These are phyloP conservation scores for Apiosordaria backusii DNA, from an alignment of 495 filamentous ascomycete genomes.

Conservation along the genomic window DNA sequence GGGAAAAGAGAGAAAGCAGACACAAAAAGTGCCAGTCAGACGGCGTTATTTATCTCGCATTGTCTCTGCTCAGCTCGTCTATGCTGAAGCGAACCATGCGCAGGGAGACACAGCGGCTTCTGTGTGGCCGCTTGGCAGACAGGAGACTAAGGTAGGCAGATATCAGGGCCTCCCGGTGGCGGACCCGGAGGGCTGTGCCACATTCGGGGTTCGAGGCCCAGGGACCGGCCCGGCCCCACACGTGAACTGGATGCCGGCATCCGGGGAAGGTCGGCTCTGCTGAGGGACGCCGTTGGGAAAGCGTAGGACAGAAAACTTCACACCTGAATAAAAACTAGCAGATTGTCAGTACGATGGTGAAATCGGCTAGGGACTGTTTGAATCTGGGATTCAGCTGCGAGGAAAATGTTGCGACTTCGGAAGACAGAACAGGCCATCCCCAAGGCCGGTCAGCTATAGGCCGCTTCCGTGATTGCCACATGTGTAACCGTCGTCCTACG, in stretches of 20 bases:
- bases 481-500: neutral
- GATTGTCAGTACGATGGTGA: too few relatives aligned
- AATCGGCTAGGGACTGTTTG: too few relatives aligned
- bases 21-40: neutral
- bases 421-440: neutral
- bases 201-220: neutral
- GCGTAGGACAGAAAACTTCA: too few relatives aligned
- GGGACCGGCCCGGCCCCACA: constrained; percentile 1
- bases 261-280: neutral
- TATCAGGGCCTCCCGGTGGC: neutral
- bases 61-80: neutral
- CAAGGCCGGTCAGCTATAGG: neutral
- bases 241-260: neutral
- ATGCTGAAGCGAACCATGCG: too few relatives aligned
- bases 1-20: constrained; percentile 1
- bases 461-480: neutral
- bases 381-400: neutral
- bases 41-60: constrained; percentile 1
- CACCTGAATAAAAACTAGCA: too few relatives aligned
- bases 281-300: too few relatives aligned
- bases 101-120: neutral
- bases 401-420: neutral
- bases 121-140: neutral
- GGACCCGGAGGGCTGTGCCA: constrained; percentile 1
- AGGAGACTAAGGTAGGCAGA: neutral